Base-by-base conservation (phyloP, 345 rosid genomes). In the Geranium brycei region DNA sequence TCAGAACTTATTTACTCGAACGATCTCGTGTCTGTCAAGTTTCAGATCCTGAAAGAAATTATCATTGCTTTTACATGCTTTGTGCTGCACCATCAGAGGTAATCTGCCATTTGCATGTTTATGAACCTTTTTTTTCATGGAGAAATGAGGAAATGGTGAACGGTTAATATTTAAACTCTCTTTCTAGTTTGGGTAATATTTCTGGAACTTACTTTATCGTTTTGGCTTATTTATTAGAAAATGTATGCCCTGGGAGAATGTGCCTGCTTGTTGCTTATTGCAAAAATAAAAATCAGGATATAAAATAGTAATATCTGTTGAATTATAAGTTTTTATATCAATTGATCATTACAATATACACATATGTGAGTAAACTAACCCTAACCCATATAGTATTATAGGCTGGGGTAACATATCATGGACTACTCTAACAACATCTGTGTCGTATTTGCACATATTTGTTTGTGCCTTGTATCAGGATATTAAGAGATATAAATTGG, bases 61-160 rank as follows among this genome's bases (percentile, higher is more conserved):
- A 93, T 70, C 97, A 90, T 76, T 93, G 99, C 79, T 93, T 93
- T 76, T 93, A 93, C 79, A 90, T 93, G 97, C 95, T 93, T 70
- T 93, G 99, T 65, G 89, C 96, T 68, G 99, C 96, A 62, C 97
- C 99, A 0, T 68, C 74, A 4, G 81, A 88, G 89, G 99, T 87
- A 82, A 66, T 47, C 12, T 13, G 3, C 14, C 53, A 3, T 47
- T 8, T 47, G 53, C 53, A 47, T 47, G 53, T 47, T 47, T 47
- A 47, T 13, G 14, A 47, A 47, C 53, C 57, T 1, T 13, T 19
- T 60, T 70, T 58, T 56, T 19, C 28, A 23, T 23, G 12, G 66
- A 63, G n/a, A 35, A 64, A 64, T 59, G 23, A 13, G 51, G 14
- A 58, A 19, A 28, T 57, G 47, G 47, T 53, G 15, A 13, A 53